Conservation (phyloP, 495 filamentous ascomycete species). For the Penicillium ucsense region DNA sequence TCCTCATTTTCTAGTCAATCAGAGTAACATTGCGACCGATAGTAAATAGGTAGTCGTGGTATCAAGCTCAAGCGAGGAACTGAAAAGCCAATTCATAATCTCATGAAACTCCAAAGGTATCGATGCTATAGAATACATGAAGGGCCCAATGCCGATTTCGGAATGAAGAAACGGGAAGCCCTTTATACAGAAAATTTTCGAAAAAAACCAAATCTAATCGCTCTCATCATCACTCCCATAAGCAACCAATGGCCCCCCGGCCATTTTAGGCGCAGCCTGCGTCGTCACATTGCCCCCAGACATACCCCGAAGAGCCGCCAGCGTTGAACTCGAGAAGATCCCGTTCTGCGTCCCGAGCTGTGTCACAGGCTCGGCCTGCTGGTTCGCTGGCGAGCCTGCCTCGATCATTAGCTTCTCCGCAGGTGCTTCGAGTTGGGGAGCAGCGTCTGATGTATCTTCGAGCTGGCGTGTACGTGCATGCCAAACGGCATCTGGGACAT, state of each 20-base stretch:
- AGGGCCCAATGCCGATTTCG: conserved; percentile 7
- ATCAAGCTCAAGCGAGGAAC: neutral
- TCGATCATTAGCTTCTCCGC: conserved; percentile 38
- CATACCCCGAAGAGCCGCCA: conserved; percentile 56
- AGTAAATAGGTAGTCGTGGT: too few relatives aligned
- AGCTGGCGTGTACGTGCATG: conserved; percentile 56
- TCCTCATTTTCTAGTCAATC: too few relatives aligned
- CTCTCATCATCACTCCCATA: conserved; percentile 90
- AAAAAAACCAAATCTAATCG: conserved; percentile 22
- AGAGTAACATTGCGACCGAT: too few relatives aligned
- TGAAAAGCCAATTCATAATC: conserved; percentile 2
- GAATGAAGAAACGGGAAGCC: neutral
- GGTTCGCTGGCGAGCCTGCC: conserved; percentile 8
- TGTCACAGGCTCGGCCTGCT: conserved; percentile 13
- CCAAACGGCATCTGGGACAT: conserved; percentile 90
- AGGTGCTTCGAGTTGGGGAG: conserved; percentile 32
- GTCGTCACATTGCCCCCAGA: conserved; percentile 33
- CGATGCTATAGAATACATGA: conserved; percentile 29
- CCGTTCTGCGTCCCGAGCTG: conserved; percentile 34
- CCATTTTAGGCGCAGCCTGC: conserved; percentile 20
- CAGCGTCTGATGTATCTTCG: conserved; percentile 28
- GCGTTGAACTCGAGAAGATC: conserved; percentile 71
- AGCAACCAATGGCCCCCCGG: conserved; percentile 63
- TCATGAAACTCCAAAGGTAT: conserved; percentile 22
- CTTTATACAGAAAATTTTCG: neutral